These are phyloP conservation scores for Skeletonema costatum DNA, from an alignment of 108 stramenopile genomes.

Conservation along the genomic window DNA sequence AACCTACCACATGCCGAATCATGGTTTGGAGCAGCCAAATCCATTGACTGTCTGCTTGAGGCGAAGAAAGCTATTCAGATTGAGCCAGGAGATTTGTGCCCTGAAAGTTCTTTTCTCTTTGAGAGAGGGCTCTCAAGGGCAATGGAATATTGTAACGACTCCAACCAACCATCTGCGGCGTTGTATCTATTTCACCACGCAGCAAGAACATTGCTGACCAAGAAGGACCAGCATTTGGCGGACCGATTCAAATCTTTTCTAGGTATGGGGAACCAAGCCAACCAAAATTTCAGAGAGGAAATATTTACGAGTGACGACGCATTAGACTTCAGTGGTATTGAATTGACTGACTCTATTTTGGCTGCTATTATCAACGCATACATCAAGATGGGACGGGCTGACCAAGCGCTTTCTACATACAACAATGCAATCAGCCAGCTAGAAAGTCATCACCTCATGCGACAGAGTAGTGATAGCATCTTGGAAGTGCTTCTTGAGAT, in stretches of 20 bases:
- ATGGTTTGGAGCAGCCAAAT: slow-evolving; percentile 26
- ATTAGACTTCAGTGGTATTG: slow-evolving; percentile 15
- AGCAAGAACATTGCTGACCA: neutral
- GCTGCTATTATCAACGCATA: slow-evolving; percentile 31
- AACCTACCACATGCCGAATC: slow-evolving; percentile 13
- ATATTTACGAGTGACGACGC: slow-evolving; percentile 13
- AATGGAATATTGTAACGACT: slow-evolving; percentile 42
- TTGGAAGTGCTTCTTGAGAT: slow-evolving; percentile 17
- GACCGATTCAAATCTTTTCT: slow-evolving; percentile 23
- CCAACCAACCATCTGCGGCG: slow-evolving; percentile 36
- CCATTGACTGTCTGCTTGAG: slow-evolving; percentile 19
- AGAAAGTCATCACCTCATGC: slow-evolving; percentile 4
- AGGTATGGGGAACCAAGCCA: slow-evolving; percentile 6
- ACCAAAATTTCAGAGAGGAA: neutral
- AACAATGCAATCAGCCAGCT: neutral
- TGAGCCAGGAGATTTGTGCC: neutral
- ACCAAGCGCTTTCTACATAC: slow-evolving; percentile 20
- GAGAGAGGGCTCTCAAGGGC: slow-evolving; percentile 31
- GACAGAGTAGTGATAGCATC: slow-evolving; percentile 30
- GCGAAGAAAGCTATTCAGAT: slow-evolving; percentile 11
- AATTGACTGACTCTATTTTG: slow-evolving; percentile 22
- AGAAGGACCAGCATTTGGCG: slow-evolving; percentile 7
- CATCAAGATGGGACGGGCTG: slow-evolving; percentile 18
- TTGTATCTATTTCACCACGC: slow-evolving; percentile 31
- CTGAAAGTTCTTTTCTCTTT: slow-evolving; percentile 23